A percentile compares a stretch with the other conserved stretches of the same genome.
phyloP scores from a whole-genome alignment of 2,329 filamentous ascomycete genomes.

The Periglandula ipomoeae region DNA sequence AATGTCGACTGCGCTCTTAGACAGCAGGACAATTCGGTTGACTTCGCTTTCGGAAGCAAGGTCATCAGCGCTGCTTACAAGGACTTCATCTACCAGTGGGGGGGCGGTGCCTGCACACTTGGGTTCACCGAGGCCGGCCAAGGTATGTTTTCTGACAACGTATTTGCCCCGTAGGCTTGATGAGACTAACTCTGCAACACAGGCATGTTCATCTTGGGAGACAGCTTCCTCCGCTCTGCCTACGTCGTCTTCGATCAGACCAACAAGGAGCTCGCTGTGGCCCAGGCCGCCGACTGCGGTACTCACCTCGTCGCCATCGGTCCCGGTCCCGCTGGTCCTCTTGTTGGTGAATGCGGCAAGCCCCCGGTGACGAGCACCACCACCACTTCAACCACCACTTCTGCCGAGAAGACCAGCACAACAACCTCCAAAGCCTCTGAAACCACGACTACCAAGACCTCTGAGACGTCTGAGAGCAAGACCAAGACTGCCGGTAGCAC shows the following conservation, averaged over 20 bases:
- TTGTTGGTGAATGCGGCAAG: background rate
- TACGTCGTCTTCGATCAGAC: constrained; percentile 29
- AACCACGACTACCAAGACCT: no score
- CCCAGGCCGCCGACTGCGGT: background rate
- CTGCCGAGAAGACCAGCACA: no score
- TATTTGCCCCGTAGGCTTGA: background rate
- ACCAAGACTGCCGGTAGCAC: no score
- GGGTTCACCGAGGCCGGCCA: background rate
- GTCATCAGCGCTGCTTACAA: background rate
- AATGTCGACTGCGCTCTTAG: background rate
- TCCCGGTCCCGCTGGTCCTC: background rate
- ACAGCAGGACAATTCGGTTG: background rate
- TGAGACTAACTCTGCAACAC: background rate
- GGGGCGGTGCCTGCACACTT: background rate
- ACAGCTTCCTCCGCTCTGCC: constrained; percentile 31
- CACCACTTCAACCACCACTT: no score
- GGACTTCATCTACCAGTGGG: no score
- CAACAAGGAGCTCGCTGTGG: background rate
- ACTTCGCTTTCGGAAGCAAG: background rate
- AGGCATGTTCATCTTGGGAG: constrained; percentile 24
- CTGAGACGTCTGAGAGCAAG: no score
- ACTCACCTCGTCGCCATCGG: background rate
- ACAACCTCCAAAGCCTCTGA: no score
- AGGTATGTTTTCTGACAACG: no score
- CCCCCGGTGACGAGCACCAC: no score